These are phyloP conservation scores for cucumber (Cucumis sativus) DNA, from an alignment of 306 rosid genomes.

Conservation along the genomic window DNA sequence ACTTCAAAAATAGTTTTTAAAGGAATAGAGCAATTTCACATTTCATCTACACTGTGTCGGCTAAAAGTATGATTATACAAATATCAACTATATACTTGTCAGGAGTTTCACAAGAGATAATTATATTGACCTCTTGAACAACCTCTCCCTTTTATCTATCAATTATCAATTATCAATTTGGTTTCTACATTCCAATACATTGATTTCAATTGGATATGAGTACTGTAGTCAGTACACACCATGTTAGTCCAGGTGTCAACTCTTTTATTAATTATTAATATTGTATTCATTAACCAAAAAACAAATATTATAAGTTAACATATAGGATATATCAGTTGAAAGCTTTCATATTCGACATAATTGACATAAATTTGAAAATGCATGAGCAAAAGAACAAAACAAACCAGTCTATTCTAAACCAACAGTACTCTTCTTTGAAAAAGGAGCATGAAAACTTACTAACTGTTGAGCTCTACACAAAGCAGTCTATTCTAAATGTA, in stretches of 20 bases:
- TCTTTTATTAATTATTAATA: too few species aligned
- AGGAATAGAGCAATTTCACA: too few species aligned
- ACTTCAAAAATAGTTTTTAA: too few species aligned
- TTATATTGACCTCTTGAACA: neutral
- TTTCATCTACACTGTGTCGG: too few species aligned
- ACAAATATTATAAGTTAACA: neutral
- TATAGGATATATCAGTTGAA: neutral
- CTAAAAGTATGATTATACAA: too few species aligned
- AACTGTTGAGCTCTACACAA: neutral
- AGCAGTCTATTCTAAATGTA: neutral
- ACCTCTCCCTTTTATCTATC: neutral
- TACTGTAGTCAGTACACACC: neutral
- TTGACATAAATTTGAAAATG: neutral
- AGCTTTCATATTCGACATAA: neutral
- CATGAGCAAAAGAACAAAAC: neutral
- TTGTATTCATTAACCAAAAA: neutral
- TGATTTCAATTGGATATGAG: neutral
- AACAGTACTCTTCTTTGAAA: too few species aligned
- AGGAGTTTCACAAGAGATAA: too few species aligned
- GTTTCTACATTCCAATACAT: neutral
- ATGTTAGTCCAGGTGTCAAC: neutral
- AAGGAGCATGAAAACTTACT: too few species aligned
- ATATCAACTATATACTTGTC: too few species aligned
- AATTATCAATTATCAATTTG: neutral
- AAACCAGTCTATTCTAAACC: too few species aligned